These are phyloP conservation scores for Hypoxylon sp. DNA, from an alignment of 2,329 filamentous ascomycete genomes.

Conservation along the genomic window DNA sequence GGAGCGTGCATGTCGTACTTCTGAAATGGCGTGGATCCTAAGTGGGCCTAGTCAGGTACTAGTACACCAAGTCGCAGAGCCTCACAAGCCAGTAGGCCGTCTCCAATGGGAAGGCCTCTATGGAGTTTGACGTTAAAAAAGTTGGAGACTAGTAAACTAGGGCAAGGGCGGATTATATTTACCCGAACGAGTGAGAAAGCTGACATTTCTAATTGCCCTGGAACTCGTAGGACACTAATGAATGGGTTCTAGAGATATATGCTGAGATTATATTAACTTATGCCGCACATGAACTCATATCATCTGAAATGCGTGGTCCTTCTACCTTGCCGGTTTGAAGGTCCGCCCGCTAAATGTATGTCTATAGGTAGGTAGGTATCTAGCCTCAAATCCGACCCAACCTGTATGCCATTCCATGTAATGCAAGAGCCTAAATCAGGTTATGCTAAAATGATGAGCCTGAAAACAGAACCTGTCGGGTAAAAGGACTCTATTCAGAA, in stretches of 20 bases:
- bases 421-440: slow-evolving; percentile 6
- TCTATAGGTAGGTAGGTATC: slow-evolving; percentile 11
- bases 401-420: neutral
- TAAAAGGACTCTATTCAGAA: slow-evolving; percentile 18
- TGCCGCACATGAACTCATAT: neutral
- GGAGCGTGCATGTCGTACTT: no score
- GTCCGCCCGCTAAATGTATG: neutral
- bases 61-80: no score
- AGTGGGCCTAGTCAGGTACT: no score
- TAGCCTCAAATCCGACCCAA: neutral
- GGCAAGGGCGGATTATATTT: neutral
- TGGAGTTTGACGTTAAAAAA: no score
- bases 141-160: no score
- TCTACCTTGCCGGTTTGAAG: neutral
- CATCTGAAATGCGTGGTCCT: neutral
- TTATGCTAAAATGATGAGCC: slow-evolving; percentile 5
- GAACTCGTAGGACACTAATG: neutral
- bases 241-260: no score
- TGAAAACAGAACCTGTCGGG: neutral
- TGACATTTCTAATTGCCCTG: no score
- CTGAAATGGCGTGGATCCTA: no score
- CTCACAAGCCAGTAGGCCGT: no score
- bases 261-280: no score
- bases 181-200: neutral
- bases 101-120: no score